A percentile compares a stretch with the other conserved stretches of the same genome.
phyloP scores from a whole-genome alignment of 176 grass and related monocot genomes.

The Poa pratensis region DNA sequence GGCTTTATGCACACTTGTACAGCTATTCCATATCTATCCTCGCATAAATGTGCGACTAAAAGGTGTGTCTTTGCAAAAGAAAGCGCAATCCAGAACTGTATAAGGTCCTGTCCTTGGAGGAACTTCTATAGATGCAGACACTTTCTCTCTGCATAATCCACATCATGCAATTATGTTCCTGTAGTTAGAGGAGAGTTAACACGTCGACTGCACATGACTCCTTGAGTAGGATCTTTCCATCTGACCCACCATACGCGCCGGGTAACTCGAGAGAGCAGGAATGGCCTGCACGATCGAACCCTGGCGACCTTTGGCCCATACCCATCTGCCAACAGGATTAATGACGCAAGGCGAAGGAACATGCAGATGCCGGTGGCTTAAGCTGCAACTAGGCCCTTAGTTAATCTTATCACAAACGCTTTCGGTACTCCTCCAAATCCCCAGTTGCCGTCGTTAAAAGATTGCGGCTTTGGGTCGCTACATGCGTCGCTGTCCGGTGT shows the following conservation, averaged over 20 bases:
- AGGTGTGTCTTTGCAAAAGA: neutral
- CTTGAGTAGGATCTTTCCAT: neutral
- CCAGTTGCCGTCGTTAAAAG: constrained; percentile 18
- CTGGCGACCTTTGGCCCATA: neutral
- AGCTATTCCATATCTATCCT: neutral
- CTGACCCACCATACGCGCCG: neutral
- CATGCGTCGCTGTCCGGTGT: constrained; percentile 39
- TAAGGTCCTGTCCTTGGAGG: neutral
- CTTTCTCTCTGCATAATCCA: neutral
- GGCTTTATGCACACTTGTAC: neutral
- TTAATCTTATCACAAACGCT: constrained; percentile 29
- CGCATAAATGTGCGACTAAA: neutral
- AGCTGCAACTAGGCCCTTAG: constrained; percentile 28
- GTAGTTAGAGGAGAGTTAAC: neutral
- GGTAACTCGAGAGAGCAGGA: neutral
- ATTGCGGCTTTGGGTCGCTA: constrained; percentile 17
- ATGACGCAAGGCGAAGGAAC: constrained; percentile 39
- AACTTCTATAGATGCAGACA: neutral
- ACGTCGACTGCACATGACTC: neutral
- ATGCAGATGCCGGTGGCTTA: constrained; percentile 29
- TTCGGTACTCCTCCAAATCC: neutral
- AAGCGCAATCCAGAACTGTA: neutral
- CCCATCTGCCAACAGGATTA: constrained; percentile 38
- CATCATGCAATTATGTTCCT: neutral
- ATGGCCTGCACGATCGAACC: constrained; percentile 23